Percentiles rank a stretch among this genome's conserved stretches.
phyloP scores from a whole-genome alignment of 2,329 filamentous ascomycete genomes.

The Fusarium circinatum region DNA sequence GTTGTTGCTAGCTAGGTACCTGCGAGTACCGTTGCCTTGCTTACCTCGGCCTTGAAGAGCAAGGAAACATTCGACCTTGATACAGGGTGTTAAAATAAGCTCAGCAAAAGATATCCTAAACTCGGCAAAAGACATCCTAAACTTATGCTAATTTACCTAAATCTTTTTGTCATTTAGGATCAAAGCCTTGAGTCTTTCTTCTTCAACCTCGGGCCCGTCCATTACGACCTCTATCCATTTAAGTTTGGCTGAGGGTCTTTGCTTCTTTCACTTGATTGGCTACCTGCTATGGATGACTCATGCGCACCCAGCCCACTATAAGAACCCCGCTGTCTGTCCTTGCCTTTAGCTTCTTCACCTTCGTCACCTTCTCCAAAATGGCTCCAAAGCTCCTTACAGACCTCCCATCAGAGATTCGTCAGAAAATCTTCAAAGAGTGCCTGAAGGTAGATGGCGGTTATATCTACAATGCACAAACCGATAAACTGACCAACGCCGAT shows the following conservation, averaged over 20 bases:
- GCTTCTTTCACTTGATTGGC: not conserved
- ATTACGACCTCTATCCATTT: not conserved
- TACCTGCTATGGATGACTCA: not conserved
- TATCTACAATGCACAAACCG: not conserved
- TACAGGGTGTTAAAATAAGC: not conserved
- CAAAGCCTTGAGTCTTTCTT: not conserved
- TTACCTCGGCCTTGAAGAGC: not conserved
- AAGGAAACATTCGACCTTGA: too few relatives aligned
- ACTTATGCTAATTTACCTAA: not conserved
- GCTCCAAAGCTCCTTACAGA: not conserved
- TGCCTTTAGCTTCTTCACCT: not conserved
- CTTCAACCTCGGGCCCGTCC: not conserved
- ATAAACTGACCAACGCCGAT: slow-evolving; percentile 13
- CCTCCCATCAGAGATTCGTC: slow-evolving; percentile 23
- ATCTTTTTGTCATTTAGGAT: not conserved
- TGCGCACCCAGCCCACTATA: not conserved
- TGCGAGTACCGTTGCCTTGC: not conserved
- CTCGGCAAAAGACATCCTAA: not conserved
- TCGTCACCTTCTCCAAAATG: not conserved
- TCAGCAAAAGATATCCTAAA: not conserved
- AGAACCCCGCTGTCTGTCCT: not conserved
- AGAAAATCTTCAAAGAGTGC: slow-evolving; percentile 21
- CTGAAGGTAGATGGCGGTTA: slow-evolving; percentile 25
- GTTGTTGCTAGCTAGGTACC: too few relatives aligned
- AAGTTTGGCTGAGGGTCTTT: not conserved